phyloP scores from a whole-genome alignment of 1,284 basidiomycete species.

The Cystobasidium slooffiae region DNA sequence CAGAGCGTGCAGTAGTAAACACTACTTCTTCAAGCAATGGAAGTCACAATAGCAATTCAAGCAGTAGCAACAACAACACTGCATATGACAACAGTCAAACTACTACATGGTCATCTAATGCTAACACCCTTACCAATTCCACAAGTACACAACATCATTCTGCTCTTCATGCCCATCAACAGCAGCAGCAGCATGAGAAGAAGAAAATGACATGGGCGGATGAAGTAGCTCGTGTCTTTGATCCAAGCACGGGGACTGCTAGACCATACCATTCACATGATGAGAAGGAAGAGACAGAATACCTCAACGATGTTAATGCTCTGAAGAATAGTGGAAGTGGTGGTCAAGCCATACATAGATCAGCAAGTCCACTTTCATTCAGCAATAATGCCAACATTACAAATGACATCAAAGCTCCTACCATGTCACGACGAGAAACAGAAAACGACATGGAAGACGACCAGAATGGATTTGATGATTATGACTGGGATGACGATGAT shows the following conservation, averaged over 20 bases:
- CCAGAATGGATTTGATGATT: slow-evolving; percentile 38
- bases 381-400: background rate
- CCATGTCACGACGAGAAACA: slow-evolving; percentile 2
- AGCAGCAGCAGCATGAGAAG: slow-evolving; percentile 12
- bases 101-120: slow-evolving; percentile 25
- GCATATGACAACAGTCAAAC: background rate
- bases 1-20: slow-evolving; percentile 3
- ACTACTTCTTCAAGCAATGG: slow-evolving; percentile 2
- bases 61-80: background rate
- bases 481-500: slow-evolving; percentile 44
- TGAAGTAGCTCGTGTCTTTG: slow-evolving; percentile 25
- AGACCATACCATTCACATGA: slow-evolving; percentile 2
- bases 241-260: background rate
- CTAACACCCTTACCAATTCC: slow-evolving; percentile 18
- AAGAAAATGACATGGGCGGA: slow-evolving; percentile 22
- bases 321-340: background rate
- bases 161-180: background rate
- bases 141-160: background rate
- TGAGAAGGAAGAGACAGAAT: slow-evolving; percentile 3
- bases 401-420: background rate
- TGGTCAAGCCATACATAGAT: background rate
- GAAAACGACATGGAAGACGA: slow-evolving; percentile 26
- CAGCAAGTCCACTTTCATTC: background rate
- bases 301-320: background rate
- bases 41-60: slow-evolving; percentile 1